Evolutionary conservation across 495 filamentous ascomycete genomes (phyloP).

Genomic region (Lepraria neglecta): DNA sequence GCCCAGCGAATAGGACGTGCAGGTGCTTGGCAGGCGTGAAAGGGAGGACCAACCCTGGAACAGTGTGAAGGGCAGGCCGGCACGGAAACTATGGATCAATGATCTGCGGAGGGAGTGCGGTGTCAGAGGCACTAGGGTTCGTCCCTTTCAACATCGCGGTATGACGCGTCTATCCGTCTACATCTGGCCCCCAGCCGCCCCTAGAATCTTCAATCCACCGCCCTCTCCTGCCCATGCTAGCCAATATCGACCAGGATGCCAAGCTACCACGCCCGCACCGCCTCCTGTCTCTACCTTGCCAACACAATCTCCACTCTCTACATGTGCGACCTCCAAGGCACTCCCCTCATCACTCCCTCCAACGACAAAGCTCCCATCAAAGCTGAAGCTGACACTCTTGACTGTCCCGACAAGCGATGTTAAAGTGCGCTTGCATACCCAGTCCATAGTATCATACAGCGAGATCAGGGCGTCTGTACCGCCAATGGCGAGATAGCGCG

Average conservation of each 20-base stretch:
- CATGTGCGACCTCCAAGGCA: constrained; percentile 51
- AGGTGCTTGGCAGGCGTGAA: no score
- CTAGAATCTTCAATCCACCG: constrained; percentile 76
- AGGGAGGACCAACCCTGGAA: no score
- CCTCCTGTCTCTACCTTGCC: constrained; percentile 67
- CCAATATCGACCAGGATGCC: constrained; percentile 87
- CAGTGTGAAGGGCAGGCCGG: no score
- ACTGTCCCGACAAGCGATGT: constrained; percentile 72
- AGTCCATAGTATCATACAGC: constrained; percentile 88
- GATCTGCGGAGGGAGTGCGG: no score
- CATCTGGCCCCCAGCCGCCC: constrained; percentile 46
- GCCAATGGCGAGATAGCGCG: constrained; percentile 76
- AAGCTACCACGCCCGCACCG: constrained; percentile 57
- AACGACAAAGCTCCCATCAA: constrained; percentile 81
- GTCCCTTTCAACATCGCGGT: no score
- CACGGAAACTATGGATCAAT: no score
- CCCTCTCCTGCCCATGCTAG: constrained; percentile 83
- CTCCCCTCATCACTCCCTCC: constrained; percentile 76
- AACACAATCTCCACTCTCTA: constrained; percentile 81
- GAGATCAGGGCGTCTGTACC: constrained; percentile 82
- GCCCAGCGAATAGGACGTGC: no score
- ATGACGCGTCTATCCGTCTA: constrained; percentile 16
- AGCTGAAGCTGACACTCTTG: constrained; percentile 80
- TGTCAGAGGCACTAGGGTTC: no score
- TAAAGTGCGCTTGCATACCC: constrained; percentile 80